phyloP scores from a whole-genome alignment of 441 rosid species.

The Syzygium malaccense region DNA sequence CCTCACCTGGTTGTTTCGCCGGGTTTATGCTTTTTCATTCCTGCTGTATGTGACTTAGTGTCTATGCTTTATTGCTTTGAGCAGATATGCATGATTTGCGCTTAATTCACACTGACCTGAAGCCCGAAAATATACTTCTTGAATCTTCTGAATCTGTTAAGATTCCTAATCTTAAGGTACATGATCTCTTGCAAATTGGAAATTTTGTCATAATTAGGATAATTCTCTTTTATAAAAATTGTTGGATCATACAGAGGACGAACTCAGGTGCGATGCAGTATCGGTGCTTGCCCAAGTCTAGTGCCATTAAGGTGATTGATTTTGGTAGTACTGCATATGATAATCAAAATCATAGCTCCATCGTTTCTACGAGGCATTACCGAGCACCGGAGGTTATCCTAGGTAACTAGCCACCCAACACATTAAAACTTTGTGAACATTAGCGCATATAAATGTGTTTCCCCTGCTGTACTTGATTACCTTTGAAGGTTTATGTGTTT shows the following conservation, averaged over 20 bases:
- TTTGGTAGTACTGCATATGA: constrained; percentile 81
- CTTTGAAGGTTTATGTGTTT: background rate
- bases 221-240: constrained; percentile 11
- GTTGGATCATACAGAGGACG: constrained; percentile 57
- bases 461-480: constrained; percentile 7
- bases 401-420: constrained; percentile 37
- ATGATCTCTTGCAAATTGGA: constrained; percentile 15
- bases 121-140: constrained; percentile 89
- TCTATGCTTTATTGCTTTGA: constrained; percentile 15
- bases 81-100: constrained; percentile 85
- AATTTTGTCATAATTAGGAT: background rate
- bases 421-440: background rate
- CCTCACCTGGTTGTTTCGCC: background rate
- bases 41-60: constrained; percentile 14
- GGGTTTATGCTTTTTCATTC: background rate
- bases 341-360: constrained; percentile 73
- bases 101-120: constrained; percentile 84
- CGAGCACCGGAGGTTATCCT: constrained; percentile 87
- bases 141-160: constrained; percentile 66
- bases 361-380: constrained; percentile 82
- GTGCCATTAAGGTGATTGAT: constrained; percentile 94
- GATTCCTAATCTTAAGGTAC: constrained; percentile 71
- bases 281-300: constrained; percentile 86
- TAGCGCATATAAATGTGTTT: constrained; percentile 5
- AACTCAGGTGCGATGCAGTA: constrained; percentile 52